Conservation (phyloP, 345 rosid species). For the Rhodomyrtus tomentosa region DNA sequence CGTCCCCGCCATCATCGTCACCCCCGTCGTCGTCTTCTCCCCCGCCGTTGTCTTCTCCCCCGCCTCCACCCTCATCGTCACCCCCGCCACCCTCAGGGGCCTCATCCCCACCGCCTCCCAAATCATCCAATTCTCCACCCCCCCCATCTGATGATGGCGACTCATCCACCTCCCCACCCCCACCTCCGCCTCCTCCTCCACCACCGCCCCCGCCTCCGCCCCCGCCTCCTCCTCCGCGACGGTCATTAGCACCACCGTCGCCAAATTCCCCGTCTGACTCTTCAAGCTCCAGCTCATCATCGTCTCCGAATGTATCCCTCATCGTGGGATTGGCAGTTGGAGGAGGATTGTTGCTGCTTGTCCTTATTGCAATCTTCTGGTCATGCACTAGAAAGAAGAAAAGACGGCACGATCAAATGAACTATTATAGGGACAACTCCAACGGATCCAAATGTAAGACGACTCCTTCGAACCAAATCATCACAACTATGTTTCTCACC, state of each 20-base stretch:
- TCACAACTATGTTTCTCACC: neutral
- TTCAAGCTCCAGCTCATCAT: neutral
- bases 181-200: conserved; percentile 19
- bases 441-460: neutral
- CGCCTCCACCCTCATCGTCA: neutral
- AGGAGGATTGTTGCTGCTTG: conserved; percentile 28
- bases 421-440: conserved; percentile 19
- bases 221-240: conserved; percentile 21
- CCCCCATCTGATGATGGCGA: neutral
- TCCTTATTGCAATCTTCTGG: conserved; percentile 20
- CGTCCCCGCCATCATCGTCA: neutral
- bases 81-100: neutral
- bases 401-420: conserved; percentile 20
- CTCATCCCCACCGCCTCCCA: conserved; percentile 10
- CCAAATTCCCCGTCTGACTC: neutral
- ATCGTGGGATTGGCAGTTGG: conserved; percentile 28
- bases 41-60: neutral
- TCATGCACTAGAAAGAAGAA: conserved; percentile 41
- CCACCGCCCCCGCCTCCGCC: conserved; percentile 19
- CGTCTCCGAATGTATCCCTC: conserved; percentile 1
- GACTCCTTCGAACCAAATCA: neutral
- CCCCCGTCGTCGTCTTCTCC: conserved; percentile 5
- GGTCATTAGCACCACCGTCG: conserved; percentile 20
- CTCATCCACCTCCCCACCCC: conserved; percentile 6
- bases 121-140: conserved; percentile 3